phyloP scores from a whole-genome alignment of 768 basidiomycete genomes.

The Pisolithus orientalis region DNA sequence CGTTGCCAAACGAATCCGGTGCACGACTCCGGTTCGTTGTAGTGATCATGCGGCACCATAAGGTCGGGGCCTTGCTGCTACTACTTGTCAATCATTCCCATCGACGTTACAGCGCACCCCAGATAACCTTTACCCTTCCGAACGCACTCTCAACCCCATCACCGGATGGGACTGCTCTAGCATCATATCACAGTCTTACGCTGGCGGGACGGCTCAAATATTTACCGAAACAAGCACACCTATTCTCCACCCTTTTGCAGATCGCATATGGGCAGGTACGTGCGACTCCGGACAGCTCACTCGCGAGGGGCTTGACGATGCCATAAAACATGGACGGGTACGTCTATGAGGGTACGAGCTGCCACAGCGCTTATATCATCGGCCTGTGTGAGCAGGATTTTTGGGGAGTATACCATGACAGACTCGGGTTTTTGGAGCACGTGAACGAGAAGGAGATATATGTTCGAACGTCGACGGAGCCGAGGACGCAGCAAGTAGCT shows the following conservation, averaged over 20 bases:
- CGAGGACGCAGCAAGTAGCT: conserved; percentile 43
- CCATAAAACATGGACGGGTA: conserved; percentile 36
- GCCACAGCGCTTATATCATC: neutral
- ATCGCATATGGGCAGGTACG: conserved; percentile 41
- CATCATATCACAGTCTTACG: conserved; percentile 34
- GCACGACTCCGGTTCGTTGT: conserved; percentile 37
- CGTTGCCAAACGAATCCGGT: conserved; percentile 18
- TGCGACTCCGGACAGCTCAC: conserved; percentile 46
- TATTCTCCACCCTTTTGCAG: conserved; percentile 38
- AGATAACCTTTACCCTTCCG: conserved; percentile 42
- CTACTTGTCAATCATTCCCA: neutral
- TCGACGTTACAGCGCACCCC: conserved; percentile 35
- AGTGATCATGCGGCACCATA: conserved; percentile 42
- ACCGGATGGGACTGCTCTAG: conserved; percentile 37
- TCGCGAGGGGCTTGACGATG: conserved; percentile 36
- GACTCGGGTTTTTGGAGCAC: conserved; percentile 30
- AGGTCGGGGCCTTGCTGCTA: conserved; percentile 24
- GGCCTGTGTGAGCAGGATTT: conserved; percentile 32
- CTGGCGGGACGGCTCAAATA: conserved; percentile 29
- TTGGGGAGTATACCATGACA: conserved; percentile 36
- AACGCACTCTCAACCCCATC: conserved; percentile 33
- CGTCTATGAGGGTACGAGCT: neutral
- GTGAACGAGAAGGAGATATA: conserved; percentile 34
- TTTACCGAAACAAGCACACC: conserved; percentile 36
- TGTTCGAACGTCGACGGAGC: conserved; percentile 38